Evolutionary conservation across 1,284 basidiomycete species (phyloP), one percentile per base, ranked within the genome.

Genomic region (Apiotrichum sp.): DNA sequence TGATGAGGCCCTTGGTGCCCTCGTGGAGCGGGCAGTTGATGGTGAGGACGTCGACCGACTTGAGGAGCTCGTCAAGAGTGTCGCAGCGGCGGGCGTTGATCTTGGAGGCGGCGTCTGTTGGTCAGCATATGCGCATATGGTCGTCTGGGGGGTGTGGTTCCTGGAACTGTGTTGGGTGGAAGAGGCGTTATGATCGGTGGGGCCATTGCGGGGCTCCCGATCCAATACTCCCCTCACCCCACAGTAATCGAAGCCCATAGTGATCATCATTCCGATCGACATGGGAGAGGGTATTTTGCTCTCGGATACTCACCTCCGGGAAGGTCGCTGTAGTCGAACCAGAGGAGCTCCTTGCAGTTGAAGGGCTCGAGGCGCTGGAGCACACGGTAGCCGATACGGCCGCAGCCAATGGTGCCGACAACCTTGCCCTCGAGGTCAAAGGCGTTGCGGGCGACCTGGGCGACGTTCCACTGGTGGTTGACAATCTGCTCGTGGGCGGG

Each of bases 401-500:
- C 88, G 65, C 85, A 86, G 61, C 89, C 89, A 58, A 93, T 86
- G 41, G 89, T 92, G 35, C 90, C 91, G 57, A 95, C 84, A 49
- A 92, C 87, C 79, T 95, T 96, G 75, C 83, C 84, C 78, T 96
- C 92, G 58, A 96, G 80, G 75, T 96, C 93, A 69, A 82, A 96
- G 3, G 88, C 86, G 68, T 86, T 83, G 61, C 89, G 83, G 5
- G 88, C 88, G 61, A 91, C 76, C 4, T 86, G 80, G 16, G 88
- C 89, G 49, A 93, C 89, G 71, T 86, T 80, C 90, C 91, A 93
- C 65, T 89, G 85, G 42, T 88, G 88, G 49, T 81, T 81, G 66
- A 88, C 82, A 65, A 89, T 87, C 84, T 92, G 91, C 82, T 88
- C 74, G 60, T 77, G 75, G 13, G 73, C 75, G 22, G 69, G 65